Evolutionary conservation across 805 yeast genomes (phyloP), one percentile per base, ranked within the genome.

Genomic region (Metschnikowia colocasiae): DNA sequence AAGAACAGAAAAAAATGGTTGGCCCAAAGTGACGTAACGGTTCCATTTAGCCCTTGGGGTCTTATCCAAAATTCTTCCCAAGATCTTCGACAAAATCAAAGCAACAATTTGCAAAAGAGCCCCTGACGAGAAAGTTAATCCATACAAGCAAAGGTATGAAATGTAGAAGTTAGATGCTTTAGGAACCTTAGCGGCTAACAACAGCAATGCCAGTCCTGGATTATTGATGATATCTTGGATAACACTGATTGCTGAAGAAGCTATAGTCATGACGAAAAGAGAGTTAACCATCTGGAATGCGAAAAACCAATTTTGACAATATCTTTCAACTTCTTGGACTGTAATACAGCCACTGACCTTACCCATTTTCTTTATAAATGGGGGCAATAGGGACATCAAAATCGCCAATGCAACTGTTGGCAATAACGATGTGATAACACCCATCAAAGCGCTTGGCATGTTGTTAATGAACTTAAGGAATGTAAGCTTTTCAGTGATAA

Each of bases 21-120:
- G 74, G 10, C 81, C 76, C 56, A 92, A 71, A 1, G 72, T 75
- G 62, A 80, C 80, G 62, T 67, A 79, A 60, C 96, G 81, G 50
- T 65, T 79, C 97, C 97, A 92, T 71, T 85, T 87, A 68, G 88
- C 83, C 69, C 98, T 82, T 51, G 98, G 98, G 5, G 98, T 89
- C 45, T 78, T 76, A 64, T 90, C 96, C 51, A 94, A 75, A 19
- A 89, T 50, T 53, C 71, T 72, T 26, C 94, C 87, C 49, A 91
- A 71, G 31, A 85, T 69, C 61, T 85, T 82, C 44, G 86, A 82
- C 53, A 91, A 71, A 45, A 87, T 75, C 58, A 94, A 73, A 2
- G 82, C 79, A 34, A 83, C 90, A 46, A 88, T 65, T 68, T 89
- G 97, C 49, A 87, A 75, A 44, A 94, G 66, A 29, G 82, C 71